Conservation (phyloP, 768 basidiomycete species). For the Macrolepiota dolichaula region DNA sequence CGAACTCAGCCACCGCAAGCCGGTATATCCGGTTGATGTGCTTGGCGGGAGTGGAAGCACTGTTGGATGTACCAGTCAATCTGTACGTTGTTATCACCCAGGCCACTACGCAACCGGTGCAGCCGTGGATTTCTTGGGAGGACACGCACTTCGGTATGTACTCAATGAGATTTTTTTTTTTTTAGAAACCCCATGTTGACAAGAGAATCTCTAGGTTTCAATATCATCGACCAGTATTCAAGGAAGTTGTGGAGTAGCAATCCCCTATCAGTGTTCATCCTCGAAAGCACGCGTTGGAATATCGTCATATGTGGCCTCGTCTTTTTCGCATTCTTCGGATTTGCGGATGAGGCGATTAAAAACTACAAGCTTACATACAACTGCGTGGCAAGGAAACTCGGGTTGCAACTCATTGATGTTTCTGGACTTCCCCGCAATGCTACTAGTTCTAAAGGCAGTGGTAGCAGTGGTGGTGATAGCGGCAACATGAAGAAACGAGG, state of each 20-base stretch:
- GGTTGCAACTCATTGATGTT: background rate
- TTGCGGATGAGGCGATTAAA: slow-evolving; percentile 47
- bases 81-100: slow-evolving; percentile 31
- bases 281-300: slow-evolving; percentile 40
- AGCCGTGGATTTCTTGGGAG: slow-evolving; percentile 40
- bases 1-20: slow-evolving; percentile 30
- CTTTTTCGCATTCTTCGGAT: slow-evolving; percentile 59
- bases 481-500: background rate
- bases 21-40: slow-evolving; percentile 50
- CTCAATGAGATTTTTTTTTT: background rate
- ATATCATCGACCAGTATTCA: slow-evolving; percentile 28
- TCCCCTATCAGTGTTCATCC: slow-evolving; percentile 5
- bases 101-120: slow-evolving; percentile 17
- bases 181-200: background rate
- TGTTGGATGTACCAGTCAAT: slow-evolving; percentile 34
- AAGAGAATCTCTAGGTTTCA: slow-evolving; percentile 22
- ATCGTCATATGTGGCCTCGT: slow-evolving; percentile 37
- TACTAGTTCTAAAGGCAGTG: background rate
- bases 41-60: slow-evolving; percentile 38
- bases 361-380: slow-evolving; percentile 32
- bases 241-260: slow-evolving; percentile 28
- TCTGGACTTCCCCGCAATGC: background rate
- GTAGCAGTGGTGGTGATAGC: background rate
- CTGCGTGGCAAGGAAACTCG: slow-evolving; percentile 21
- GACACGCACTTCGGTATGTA: slow-evolving; percentile 34